Evolutionary conservation across 495 filamentous ascomycete genomes (phyloP).

Genomic region (Penicillium goetzii): DNA sequence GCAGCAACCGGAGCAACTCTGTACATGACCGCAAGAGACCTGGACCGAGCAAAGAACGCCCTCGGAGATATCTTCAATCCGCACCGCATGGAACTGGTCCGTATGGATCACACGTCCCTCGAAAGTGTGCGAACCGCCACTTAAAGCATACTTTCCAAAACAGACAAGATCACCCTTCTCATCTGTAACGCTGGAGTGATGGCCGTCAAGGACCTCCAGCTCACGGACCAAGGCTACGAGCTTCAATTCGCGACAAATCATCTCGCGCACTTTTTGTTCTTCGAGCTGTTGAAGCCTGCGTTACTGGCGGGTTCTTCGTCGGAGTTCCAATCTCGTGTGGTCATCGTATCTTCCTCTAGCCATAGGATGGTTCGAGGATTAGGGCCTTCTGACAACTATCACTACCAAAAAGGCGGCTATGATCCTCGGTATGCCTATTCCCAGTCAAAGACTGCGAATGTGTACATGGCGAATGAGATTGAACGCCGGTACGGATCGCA

Average conservation of each 20-base stretch:
- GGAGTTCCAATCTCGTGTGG: conserved; percentile 47
- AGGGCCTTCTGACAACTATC: conserved; percentile 13
- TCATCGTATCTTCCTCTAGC: conserved; percentile 44
- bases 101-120: conserved; percentile 50
- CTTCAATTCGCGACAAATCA: conserved; percentile 56
- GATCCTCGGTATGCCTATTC: conserved; percentile 39
- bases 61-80: conserved; percentile 38
- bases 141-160: conserved; percentile 41
- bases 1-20: conserved; percentile 54
- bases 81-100: conserved; percentile 28
- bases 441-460: conserved; percentile 43
- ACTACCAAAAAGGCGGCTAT: conserved; percentile 41
- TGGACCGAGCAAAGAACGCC: conserved; percentile 38
- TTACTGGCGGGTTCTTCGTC: conserved; percentile 45
- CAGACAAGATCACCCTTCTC: conserved; percentile 49
- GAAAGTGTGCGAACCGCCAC: conserved; percentile 46
- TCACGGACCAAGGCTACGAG: conserved; percentile 51
- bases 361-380: conserved; percentile 28
- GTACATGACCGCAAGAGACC: conserved; percentile 48
- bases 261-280: conserved; percentile 55
- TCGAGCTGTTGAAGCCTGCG: conserved; percentile 49
- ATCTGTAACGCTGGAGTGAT: conserved; percentile 56
- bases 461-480: conserved; percentile 52
- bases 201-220: conserved; percentile 39
- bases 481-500: conserved; percentile 44